These are phyloP conservation scores for Solanum etuberosum DNA, from an alignment of 257 asterid species.

Conservation along the genomic window DNA sequence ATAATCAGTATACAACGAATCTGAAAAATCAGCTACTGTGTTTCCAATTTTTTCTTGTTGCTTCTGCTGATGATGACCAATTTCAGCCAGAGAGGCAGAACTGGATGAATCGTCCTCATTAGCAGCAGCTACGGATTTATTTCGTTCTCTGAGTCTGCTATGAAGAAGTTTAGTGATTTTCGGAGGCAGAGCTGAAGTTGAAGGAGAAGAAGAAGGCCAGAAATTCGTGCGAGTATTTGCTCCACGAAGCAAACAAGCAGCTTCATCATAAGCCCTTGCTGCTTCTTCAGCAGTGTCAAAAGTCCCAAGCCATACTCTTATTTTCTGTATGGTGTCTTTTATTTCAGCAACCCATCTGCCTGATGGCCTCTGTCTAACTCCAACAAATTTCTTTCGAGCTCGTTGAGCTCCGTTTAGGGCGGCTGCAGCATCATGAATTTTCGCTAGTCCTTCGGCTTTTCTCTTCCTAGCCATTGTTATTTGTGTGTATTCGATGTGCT, in stretches of 20 bases:
- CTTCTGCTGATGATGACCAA: background rate
- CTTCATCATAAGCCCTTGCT: constrained; percentile 16
- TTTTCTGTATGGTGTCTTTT: constrained; percentile 8
- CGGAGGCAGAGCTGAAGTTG: constrained; percentile 50
- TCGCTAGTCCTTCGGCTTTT: constrained; percentile 22
- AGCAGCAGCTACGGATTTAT: constrained; percentile 15
- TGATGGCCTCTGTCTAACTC: constrained; percentile 9
- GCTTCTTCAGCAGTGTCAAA: constrained; percentile 12
- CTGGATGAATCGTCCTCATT: background rate
- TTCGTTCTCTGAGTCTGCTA: constrained; percentile 51
- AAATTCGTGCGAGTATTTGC: constrained; percentile 72
- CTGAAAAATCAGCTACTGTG: constrained; percentile 23
- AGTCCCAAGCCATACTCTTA: constrained; percentile 10
- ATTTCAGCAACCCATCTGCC: constrained; percentile 12
- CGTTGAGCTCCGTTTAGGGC: background rate
- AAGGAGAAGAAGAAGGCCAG: constrained; percentile 43
- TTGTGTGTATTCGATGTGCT: background rate
- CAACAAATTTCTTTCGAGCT: constrained; percentile 45
- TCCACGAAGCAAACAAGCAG: constrained; percentile 80
- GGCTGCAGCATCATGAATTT: background rate
- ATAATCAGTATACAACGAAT: constrained; percentile 37
- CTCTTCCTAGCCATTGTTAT: constrained; percentile 56
- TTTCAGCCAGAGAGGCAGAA: background rate
- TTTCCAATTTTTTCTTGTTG: background rate
- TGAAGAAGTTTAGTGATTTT: constrained; percentile 59